phyloP scores from a whole-genome alignment of 176 grass and related monocot species.

The Oryza meridionalis region DNA sequence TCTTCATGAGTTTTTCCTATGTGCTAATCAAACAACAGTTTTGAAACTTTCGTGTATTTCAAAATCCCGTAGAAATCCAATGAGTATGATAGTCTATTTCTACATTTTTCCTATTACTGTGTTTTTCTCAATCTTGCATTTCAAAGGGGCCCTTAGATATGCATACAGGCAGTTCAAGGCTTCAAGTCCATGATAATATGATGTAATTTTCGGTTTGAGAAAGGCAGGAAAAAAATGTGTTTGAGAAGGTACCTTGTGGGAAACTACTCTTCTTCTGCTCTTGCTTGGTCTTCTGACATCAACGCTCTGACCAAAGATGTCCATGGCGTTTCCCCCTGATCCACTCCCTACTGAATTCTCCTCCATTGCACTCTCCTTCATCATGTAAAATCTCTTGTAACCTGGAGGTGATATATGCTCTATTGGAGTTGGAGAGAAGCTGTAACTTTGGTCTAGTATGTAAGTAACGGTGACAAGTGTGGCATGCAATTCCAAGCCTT shows the following conservation, averaged over 20 bases:
- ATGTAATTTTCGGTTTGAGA: background rate
- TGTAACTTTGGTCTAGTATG: background rate
- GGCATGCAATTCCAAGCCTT: constrained; percentile 23
- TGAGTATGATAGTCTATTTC: too few species aligned
- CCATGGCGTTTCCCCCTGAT: constrained; percentile 70
- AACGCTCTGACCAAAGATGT: constrained; percentile 73
- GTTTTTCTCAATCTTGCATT: too few species aligned
- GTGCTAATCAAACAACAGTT: too few species aligned
- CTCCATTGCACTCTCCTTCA: constrained; percentile 37
- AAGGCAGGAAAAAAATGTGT: background rate
- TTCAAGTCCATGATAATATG: background rate
- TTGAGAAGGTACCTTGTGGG: constrained; percentile 51
- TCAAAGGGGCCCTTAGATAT: too few species aligned
- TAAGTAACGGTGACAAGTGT: background rate
- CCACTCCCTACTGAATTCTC: constrained; percentile 40
- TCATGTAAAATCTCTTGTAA: background rate
- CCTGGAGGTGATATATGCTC: background rate
- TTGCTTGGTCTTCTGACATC: constrained; percentile 55
- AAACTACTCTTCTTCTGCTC: constrained; percentile 35
- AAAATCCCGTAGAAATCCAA: too few species aligned
- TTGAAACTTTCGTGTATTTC: too few species aligned
- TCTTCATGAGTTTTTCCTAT: too few species aligned
- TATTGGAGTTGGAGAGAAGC: background rate
- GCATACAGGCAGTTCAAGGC: background rate
- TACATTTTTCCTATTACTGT: too few species aligned